Evolutionary conservation across 1,284 basidiomycete species (phyloP).

Genomic region (Cryptococcus sp.): DNA sequence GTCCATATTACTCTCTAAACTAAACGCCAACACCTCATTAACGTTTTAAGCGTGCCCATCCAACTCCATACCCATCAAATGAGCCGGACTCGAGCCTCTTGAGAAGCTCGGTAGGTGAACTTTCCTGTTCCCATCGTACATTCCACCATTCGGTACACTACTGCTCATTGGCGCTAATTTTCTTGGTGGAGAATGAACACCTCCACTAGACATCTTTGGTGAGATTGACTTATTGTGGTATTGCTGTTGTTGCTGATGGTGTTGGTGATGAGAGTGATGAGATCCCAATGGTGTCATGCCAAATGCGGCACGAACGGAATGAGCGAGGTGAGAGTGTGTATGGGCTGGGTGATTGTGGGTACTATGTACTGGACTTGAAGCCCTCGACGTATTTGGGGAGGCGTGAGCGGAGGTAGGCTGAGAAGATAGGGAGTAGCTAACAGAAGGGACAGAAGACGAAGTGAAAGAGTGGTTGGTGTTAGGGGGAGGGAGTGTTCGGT

Average conservation of each 20-base stretch:
- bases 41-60: slow-evolving; percentile 10
- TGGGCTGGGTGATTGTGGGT: slow-evolving; percentile 10
- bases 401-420: slow-evolving; percentile 38
- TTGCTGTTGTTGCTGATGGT: slow-evolving; percentile 7
- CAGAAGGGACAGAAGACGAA: slow-evolving; percentile 24
- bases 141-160: neutral
- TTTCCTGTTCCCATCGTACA: slow-evolving; percentile 12
- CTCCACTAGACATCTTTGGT: neutral
- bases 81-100: slow-evolving; percentile 28
- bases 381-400: slow-evolving; percentile 39
- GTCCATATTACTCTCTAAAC: no score
- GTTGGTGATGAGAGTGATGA: slow-evolving; percentile 1
- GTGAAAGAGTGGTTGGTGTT: slow-evolving; percentile 29
- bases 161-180: slow-evolving; percentile 29
- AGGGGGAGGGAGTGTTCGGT: slow-evolving; percentile 43
- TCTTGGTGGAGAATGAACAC: slow-evolving; percentile 16
- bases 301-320: slow-evolving; percentile 72
- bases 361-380: slow-evolving; percentile 34
- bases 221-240: no score
- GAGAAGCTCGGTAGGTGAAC: slow-evolving; percentile 30
- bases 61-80: slow-evolving; percentile 29
- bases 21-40: no score
- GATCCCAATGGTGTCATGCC: slow-evolving; percentile 80
- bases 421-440: slow-evolving; percentile 29
- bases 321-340: slow-evolving; percentile 39